A percentile compares a stretch with the other conserved stretches of the same genome.
phyloP scores from a whole-genome alignment of 768 basidiomycete species.

The Dentipellis fragilis region DNA sequence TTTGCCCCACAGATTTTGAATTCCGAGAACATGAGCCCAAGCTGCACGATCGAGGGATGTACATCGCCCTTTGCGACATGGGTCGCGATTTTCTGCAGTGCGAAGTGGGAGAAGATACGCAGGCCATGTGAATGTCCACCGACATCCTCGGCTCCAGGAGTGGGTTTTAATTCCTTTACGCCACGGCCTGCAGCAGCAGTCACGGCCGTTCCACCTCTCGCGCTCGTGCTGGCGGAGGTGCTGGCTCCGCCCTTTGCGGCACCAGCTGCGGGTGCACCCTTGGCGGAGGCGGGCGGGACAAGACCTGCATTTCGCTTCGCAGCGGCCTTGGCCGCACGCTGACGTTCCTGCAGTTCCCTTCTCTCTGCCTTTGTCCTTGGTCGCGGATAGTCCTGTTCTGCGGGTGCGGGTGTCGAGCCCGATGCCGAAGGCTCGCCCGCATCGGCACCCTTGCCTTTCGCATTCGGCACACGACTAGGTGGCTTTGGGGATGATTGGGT shows the following conservation, averaged over 20 bases:
- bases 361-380: constrained; percentile 26
- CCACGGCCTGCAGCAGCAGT: constrained; percentile 5
- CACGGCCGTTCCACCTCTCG: constrained; percentile 9
- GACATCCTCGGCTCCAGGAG: constrained; percentile 24
- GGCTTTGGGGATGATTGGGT: neutral
- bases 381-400: constrained; percentile 15
- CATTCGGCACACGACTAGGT: neutral
- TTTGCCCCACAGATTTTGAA: constrained; percentile 94
- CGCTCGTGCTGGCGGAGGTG: neutral
- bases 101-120: constrained; percentile 82
- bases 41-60: constrained; percentile 79
- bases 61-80: constrained; percentile 68
- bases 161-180: constrained; percentile 12
- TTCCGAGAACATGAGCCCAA: constrained; percentile 84
- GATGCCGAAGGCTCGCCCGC: neutral
- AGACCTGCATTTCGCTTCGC: neutral
- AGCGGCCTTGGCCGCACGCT: constrained; percentile 13
- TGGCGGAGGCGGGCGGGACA: neutral
- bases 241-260: constrained; percentile 2
- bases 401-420: neutral
- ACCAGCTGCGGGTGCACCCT: neutral
- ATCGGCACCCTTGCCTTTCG: too few species aligned
- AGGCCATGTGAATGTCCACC: constrained; percentile 44
- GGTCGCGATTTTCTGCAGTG: constrained; percentile 47
- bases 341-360: constrained; percentile 15